Evolutionary conservation across 2,329 filamentous ascomycete species (phyloP).

Genomic region (Sarocladium kiliense): DNA sequence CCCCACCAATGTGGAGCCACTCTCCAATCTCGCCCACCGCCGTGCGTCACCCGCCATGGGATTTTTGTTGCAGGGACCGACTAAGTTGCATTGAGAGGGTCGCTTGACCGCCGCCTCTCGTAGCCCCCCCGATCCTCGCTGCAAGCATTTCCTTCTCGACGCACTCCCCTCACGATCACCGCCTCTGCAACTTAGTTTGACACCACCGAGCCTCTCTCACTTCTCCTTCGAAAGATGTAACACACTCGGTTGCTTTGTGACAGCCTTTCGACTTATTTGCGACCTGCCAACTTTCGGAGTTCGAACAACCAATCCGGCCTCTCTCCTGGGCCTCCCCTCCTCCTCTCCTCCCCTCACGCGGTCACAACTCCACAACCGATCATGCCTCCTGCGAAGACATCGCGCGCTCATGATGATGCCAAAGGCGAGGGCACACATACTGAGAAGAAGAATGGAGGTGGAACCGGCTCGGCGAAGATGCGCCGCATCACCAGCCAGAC

Average conservation of each 20-base stretch:
- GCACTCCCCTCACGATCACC: background rate
- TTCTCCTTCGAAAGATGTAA: constrained; percentile 4
- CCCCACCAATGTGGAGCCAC: background rate
- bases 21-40: background rate
- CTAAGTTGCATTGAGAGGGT: background rate
- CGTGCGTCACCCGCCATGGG: constrained; percentile 8
- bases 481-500: constrained; percentile 49
- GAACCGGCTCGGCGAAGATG: constrained; percentile 46
- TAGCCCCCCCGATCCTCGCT: constrained; percentile 1
- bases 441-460: constrained; percentile 42
- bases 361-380: constrained; percentile 2
- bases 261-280: background rate
- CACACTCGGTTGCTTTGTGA: background rate
- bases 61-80: constrained; percentile 7
- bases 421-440: constrained; percentile 34
- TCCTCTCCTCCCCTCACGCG: background rate
- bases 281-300: background rate
- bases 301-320: background rate
- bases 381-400: constrained; percentile 43
- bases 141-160: background rate
- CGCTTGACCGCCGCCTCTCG: constrained; percentile 5
- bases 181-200: background rate
- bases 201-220: background rate
- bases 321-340: background rate
- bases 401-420: constrained; percentile 40